A percentile compares a stretch with the other conserved stretches of the same genome.
These are phyloP conservation scores for Bryum argenteum DNA, from an alignment of 225 moss, liverwort and hornwort genomes.

Conservation along the genomic window DNA sequence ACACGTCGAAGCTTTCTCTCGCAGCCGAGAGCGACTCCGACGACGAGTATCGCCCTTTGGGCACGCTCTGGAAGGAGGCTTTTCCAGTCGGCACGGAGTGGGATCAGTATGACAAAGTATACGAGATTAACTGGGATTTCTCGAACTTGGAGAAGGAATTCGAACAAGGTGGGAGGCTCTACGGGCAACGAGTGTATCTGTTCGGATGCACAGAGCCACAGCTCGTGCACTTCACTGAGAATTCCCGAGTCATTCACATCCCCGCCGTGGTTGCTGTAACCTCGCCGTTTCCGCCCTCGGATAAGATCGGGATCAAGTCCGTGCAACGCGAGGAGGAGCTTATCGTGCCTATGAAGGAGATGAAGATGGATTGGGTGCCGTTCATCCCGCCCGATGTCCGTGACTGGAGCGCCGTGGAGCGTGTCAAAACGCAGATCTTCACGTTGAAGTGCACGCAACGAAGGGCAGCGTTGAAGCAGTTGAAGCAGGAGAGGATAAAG, in stretches of 20 bases:
- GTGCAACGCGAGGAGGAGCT: slow-evolving; percentile 92
- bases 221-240: slow-evolving; percentile 66
- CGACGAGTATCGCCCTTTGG: slow-evolving; percentile 49
- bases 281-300: slow-evolving; percentile 89
- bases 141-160: slow-evolving; percentile 82
- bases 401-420: slow-evolving; percentile 76
- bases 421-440: slow-evolving; percentile 77
- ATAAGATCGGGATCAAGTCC: slow-evolving; percentile 93
- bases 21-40: slow-evolving; percentile 20
- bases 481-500: slow-evolving; percentile 86
- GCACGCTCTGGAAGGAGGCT: slow-evolving; percentile 92
- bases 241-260: slow-evolving; percentile 77
- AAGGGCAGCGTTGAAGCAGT: slow-evolving; percentile 82
- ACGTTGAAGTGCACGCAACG: slow-evolving; percentile 91
- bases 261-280: slow-evolving; percentile 91
- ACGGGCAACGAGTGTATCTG: slow-evolving; percentile 74
- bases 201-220: slow-evolving; percentile 98
- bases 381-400: slow-evolving; percentile 78
- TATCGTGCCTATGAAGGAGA: slow-evolving; percentile 95
- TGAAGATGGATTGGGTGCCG: slow-evolving; percentile 99
- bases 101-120: slow-evolving; percentile 94
- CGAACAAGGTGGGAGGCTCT: slow-evolving; percentile 70
- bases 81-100: slow-evolving; percentile 98
- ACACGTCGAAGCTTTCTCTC: slow-evolving; percentile 30
- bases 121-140: slow-evolving; percentile 89